These are phyloP conservation scores for Tinospora cordifolia DNA, from an alignment of 164 flowering plant species.

Conservation along the genomic window DNA sequence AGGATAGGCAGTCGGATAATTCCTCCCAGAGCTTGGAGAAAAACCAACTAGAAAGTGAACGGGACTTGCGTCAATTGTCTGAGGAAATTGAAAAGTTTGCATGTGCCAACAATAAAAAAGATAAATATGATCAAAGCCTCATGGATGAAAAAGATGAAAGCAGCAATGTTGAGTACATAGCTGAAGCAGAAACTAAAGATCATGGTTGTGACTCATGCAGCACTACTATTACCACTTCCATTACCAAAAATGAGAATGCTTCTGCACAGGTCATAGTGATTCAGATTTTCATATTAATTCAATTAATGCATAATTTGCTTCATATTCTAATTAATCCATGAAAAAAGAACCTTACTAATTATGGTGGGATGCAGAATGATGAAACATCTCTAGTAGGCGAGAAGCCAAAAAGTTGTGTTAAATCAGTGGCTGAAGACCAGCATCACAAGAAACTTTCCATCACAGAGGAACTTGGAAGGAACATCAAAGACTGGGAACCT, in stretches of 20 bases:
- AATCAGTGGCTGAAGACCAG: constrained; percentile 13
- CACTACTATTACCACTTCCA: neutral
- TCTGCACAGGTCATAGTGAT: constrained; percentile 17
- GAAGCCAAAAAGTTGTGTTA: constrained; percentile 13
- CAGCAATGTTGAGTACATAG: constrained; percentile 10
- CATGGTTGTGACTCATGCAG: neutral
- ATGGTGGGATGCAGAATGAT: constrained; percentile 15
- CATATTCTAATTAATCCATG: neutral
- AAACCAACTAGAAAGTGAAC: constrained; percentile 7
- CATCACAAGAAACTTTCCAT: constrained; percentile 1
- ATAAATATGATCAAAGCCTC: constrained; percentile 9
- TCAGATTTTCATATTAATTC: neutral
- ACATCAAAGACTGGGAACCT: constrained; percentile 8
- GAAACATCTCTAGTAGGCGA: constrained; percentile 12
- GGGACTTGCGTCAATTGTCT: neutral
- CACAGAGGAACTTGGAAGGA: constrained; percentile 9
- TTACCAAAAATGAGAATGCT: neutral
- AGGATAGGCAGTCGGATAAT: neutral
- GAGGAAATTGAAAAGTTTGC: constrained; percentile 9
- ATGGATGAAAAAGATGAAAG: constrained; percentile 1
- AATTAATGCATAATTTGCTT: neutral
- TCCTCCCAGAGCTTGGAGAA: constrained; percentile 3
- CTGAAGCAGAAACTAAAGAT: constrained; percentile 1
- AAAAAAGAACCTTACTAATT: neutral
- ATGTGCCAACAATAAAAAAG: constrained; percentile 10